Conservation (phyloP, 2,329 filamentous ascomycete genomes). For the Sporothrix protearum region DNA sequence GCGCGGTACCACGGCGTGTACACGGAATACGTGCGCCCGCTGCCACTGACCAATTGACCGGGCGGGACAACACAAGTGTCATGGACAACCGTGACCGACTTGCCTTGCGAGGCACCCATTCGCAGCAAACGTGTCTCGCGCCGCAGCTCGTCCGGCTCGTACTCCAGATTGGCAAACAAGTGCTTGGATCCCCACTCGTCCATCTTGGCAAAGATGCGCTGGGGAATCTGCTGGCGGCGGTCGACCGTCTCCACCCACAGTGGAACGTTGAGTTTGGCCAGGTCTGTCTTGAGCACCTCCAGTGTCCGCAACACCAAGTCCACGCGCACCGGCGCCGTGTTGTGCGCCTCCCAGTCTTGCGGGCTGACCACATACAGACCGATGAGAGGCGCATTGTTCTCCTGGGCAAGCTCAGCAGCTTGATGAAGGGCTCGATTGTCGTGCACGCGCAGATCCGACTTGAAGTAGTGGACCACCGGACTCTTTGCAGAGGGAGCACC, state of each 20-base stretch:
- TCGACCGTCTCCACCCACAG: conserved; percentile 67
- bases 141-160: conserved; percentile 85
- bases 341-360: conserved; percentile 78
- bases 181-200: conserved; percentile 70
- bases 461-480: conserved; percentile 84
- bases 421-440: conserved; percentile 71
- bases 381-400: conserved; percentile 60
- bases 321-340: conserved; percentile 67
- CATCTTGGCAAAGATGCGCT: conserved; percentile 61
- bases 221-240: conserved; percentile 59
- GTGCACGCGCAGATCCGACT: conserved; percentile 67
- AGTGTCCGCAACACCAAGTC: conserved; percentile 78
- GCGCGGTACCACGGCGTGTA: conserved; percentile 78
- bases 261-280: conserved; percentile 71
- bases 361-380: conserved; percentile 76
- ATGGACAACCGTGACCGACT: conserved; percentile 68
- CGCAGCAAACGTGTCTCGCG: conserved; percentile 67
- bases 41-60: conserved; percentile 61
- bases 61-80: conserved; percentile 82
- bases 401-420: conserved; percentile 53
- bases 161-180: conserved; percentile 80
- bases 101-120: conserved; percentile 57
- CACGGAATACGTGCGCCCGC: conserved; percentile 76
- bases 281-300: conserved; percentile 59
- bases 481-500: conserved; percentile 45